Conservation (phyloP, 129 eudicot genomes). For the Ambrosia artemisiifolia region DNA sequence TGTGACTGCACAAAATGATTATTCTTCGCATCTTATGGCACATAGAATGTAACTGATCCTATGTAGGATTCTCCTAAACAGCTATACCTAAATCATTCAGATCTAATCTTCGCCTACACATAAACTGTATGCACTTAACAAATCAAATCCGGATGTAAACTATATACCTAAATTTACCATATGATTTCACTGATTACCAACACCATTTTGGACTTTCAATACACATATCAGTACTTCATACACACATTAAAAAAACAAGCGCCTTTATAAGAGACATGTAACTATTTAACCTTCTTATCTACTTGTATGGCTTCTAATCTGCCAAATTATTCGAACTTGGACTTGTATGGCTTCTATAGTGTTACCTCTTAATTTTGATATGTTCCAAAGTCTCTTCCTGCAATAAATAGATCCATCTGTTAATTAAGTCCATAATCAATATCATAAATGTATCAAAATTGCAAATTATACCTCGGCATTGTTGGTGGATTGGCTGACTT, state of each 20-base stretch:
- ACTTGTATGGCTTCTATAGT: too few relatives aligned
- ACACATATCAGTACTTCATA: neutral
- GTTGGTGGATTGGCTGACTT: too few relatives aligned
- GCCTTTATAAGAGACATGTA: neutral
- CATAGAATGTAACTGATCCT: too few relatives aligned
- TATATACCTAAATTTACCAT: neutral
- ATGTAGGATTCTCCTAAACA: too few relatives aligned
- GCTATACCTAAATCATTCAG: constrained; percentile 14
- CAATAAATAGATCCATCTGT: too few relatives aligned
- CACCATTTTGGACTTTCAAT: constrained; percentile 3
- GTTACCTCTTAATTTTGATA: too few relatives aligned
- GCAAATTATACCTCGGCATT: too few relatives aligned
- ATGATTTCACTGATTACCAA: neutral
- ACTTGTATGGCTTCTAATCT: constrained; percentile 8
- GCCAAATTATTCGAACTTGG: neutral
- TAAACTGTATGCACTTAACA: neutral
- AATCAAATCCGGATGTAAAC: neutral
- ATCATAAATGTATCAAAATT: too few relatives aligned
- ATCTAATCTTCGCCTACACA: constrained; percentile 14
- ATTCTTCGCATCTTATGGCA: too few relatives aligned
- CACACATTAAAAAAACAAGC: neutral
- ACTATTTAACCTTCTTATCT: neutral
- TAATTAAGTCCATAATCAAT: too few relatives aligned
- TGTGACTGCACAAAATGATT: too few relatives aligned
- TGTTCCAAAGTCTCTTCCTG: too few relatives aligned